Percentiles rank a stretch among this genome's conserved stretches.
These are phyloP conservation scores for Coleophoma eucalyptorum DNA, from an alignment of 2,329 filamentous ascomycete genomes.

Conservation along the genomic window DNA sequence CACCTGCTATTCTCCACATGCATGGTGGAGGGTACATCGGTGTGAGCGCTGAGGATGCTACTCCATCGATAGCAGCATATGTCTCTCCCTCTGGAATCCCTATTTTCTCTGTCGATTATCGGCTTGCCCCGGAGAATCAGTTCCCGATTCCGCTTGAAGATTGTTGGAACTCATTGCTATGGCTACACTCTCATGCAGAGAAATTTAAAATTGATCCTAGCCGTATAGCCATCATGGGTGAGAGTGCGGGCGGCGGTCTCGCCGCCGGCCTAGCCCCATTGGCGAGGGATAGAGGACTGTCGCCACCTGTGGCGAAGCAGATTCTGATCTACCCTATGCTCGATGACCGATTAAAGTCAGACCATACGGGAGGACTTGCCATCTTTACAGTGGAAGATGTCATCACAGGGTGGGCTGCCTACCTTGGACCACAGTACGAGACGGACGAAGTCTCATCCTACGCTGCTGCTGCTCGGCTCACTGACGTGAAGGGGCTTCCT, in stretches of 20 bases:
- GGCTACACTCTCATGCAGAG: constrained; percentile 15
- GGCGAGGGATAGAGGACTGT: constrained; percentile 15
- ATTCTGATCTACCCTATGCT: constrained; percentile 24
- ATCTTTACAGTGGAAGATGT: background rate
- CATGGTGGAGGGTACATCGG: background rate
- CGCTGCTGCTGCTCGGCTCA: constrained; percentile 1
- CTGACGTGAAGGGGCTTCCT: constrained; percentile 3
- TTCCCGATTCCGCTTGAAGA: constrained; percentile 38
- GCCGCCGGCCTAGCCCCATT: constrained; percentile 44
- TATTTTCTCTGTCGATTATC: constrained; percentile 26
- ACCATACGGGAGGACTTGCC: background rate
- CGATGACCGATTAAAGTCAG: constrained; percentile 21
- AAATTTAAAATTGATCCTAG: constrained; percentile 33
- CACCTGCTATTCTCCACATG: background rate
- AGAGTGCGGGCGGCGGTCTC: constrained; percentile 48
- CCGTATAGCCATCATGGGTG: constrained; percentile 43
- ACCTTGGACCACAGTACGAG: background rate
- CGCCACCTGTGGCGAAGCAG: constrained; percentile 13
- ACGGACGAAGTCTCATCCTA: background rate
- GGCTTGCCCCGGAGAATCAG: constrained; percentile 36
- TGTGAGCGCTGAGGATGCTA: background rate
- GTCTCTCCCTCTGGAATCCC: background rate
- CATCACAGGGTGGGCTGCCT: background rate
- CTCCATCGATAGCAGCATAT: background rate
- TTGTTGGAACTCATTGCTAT: constrained; percentile 36